Base-by-base conservation (phyloP, 164 flowering plant species). In the Litsea cubeba region DNA sequence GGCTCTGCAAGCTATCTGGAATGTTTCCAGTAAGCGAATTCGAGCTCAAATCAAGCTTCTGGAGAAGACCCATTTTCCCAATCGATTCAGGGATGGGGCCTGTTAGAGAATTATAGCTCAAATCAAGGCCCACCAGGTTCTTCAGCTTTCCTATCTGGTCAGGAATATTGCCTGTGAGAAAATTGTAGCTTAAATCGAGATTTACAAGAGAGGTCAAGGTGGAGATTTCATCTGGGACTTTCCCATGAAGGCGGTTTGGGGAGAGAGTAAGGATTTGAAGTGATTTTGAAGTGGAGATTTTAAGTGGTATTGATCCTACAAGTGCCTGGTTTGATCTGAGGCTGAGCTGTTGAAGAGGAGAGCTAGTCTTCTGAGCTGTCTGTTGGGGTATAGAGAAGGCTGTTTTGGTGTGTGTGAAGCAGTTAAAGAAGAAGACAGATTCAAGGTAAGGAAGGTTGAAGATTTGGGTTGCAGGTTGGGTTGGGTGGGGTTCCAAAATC, bases 21-120 rank as follows among this genome's bases (percentile, higher is more conserved):
- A 91, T 80, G 25, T 62, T 58, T 12, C 96, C 96, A 0, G 76
- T 71, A 28, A 91, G 88, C 23, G 64, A 69, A 78, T 93, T 93
- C 5, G 92, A 93, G 84, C 93, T 93, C 76, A 91, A 79, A 76
- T 93, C 97, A 35, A 93, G 89, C 75, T 93, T 93, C 74, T 93
- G 98, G 76, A 93, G 91, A 74, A 80, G 60, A 69, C 82, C 84
- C 83, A 91, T 77, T 46, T 85, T 77, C 30, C 95, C 93, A 79
- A 91, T 86, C 40, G 91, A 74, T 62, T 32, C 20, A 5, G 98
- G 98, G 68, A 93, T 84, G 0, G 71, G 0, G 0, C 92, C 92
- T 2, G 83, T 65, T 15, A 93, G 83, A n/a, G 81, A 76, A 77
- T 91, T 93, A 65, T 89, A 93, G 90, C 95, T 91, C 79, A 91